Percentiles rank a stretch among this genome's conserved stretches.
These are phyloP conservation scores for Tricholoma sp. DNA, from an alignment of 768 basidiomycete species.

Conservation along the genomic window DNA sequence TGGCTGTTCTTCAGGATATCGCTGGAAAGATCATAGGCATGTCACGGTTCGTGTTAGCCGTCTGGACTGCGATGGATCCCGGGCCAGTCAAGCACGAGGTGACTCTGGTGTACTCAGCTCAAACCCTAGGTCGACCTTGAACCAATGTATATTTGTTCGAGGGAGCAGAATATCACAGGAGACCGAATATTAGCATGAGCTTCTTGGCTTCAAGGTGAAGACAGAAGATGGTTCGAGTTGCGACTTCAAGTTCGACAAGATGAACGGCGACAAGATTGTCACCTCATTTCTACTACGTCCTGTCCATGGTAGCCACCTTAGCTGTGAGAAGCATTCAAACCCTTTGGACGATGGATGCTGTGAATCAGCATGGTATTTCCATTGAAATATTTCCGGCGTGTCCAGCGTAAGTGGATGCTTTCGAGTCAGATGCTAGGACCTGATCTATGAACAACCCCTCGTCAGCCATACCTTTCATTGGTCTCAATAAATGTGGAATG, in stretches of 20 bases:
- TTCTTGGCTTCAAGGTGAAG: slow-evolving; percentile 2
- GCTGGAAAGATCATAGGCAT: slow-evolving; percentile 9
- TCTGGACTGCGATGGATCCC: neutral
- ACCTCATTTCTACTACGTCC: neutral
- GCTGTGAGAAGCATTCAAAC: too few species aligned
- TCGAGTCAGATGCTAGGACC: neutral
- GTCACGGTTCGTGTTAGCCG: slow-evolving; percentile 11
- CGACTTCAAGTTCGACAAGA: neutral
- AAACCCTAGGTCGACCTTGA: neutral
- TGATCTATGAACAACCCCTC: neutral
- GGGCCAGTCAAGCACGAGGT: too few species aligned
- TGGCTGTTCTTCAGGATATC: slow-evolving; percentile 6
- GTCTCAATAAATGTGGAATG: slow-evolving; percentile 11
- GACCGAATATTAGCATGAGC: slow-evolving; percentile 1
- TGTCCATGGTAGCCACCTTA: too few species aligned
- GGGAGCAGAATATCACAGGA: slow-evolving; percentile 13
- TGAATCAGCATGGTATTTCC: neutral
- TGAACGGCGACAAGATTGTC: neutral
- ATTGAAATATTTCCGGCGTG: slow-evolving; percentile 3
- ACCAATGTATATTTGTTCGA: slow-evolving; percentile 13
- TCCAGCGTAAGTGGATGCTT: neutral
- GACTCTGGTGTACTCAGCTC: neutral
- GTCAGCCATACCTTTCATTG: slow-evolving; percentile 14
- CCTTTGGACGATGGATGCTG: neutral
- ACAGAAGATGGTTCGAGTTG: slow-evolving; percentile 7